These are phyloP conservation scores for Moringa oleifera DNA, from an alignment of 345 rosid species.

Conservation along the genomic window DNA sequence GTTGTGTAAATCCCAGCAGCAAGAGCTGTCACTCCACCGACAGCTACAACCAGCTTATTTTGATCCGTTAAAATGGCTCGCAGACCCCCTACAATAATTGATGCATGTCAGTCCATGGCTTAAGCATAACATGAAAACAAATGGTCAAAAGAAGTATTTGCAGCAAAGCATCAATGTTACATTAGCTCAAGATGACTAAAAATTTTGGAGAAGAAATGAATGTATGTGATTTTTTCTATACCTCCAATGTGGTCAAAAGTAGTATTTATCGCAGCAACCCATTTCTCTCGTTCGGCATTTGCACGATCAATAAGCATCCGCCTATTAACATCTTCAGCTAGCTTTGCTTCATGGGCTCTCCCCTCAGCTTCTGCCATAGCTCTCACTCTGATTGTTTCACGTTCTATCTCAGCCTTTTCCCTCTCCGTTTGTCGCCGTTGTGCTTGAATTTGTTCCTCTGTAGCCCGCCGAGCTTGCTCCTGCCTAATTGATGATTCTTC, in stretches of 20 bases:
- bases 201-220: neutral
- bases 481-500: conserved; percentile 86
- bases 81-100: conserved; percentile 64
- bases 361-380: conserved; percentile 99
- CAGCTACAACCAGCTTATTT: conserved; percentile 89
- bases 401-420: conserved; percentile 97
- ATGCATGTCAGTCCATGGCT: neutral
- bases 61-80: conserved; percentile 90
- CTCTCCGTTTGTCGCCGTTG: conserved; percentile 87
- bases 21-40: conserved; percentile 95
- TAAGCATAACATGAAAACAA: neutral
- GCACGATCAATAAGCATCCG: conserved; percentile 89
- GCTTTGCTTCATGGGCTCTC: conserved; percentile 94
- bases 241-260: conserved; percentile 97
- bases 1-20: conserved; percentile 98
- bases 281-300: conserved; percentile 95
- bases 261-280: conserved; percentile 94
- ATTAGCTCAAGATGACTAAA: neutral
- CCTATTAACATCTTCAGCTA: conserved; percentile 91
- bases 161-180: neutral
- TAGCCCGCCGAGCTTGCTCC: conserved; percentile 89
- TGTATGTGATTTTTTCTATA: conserved; percentile 16
- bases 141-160: neutral
- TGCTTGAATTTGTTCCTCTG: conserved; percentile 95
- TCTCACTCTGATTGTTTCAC: conserved; percentile 88